Evolutionary conservation across 2,329 filamentous ascomycete species (phyloP), one percentile per base, ranked within the genome.

Genomic region (Orbilia ellipsospora): DNA sequence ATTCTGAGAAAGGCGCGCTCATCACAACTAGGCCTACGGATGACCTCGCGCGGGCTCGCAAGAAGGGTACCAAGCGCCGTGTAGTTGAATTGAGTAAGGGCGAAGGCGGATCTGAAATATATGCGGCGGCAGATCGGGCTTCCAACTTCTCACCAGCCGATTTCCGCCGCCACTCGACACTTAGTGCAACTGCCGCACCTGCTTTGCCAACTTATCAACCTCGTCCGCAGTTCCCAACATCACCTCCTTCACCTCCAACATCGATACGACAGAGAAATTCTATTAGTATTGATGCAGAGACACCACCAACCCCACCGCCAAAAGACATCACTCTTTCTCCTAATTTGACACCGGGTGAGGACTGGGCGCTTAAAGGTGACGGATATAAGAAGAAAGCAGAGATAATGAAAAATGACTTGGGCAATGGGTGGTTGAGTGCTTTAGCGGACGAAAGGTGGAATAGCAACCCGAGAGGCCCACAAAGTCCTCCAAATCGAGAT

Each of bases 381-480:
- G 85, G 92, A 6, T 98, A 97, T 82, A 89, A 91, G 69, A 92
- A 92, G 81, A 95, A 95, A 82, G 90, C 98, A 65, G 93, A 97
- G 82, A 89, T 91, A 2, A 84, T 97, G 64, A 90, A 93, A 76
- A 90, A 90, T 80, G 92, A 94, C 80, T 90, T 97, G 78, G 94
- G 94, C 36, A 92, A 90, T 79, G 91, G 90, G 44, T 99, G 96
- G 87, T 87, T 99, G 45, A 94, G 90, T 77, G 92, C 92, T 13
- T 85, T 98, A 60, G 91, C 91, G 74, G 94, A 97, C 80, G 92
- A 95, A 40, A 57, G 70, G n/a, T 74, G 70, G 70, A 74, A 74
- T 81, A 86, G 84, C 16, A 55, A 83, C 40, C 87, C 87, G 84
- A 84, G 86, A 60, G 78, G 78, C 31, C 77, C 81, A 45, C 80